Evolutionary conservation across 768 basidiomycete species (phyloP), one percentile per base, ranked within the genome.

Genomic region (Calocybe gangraenosa): DNA sequence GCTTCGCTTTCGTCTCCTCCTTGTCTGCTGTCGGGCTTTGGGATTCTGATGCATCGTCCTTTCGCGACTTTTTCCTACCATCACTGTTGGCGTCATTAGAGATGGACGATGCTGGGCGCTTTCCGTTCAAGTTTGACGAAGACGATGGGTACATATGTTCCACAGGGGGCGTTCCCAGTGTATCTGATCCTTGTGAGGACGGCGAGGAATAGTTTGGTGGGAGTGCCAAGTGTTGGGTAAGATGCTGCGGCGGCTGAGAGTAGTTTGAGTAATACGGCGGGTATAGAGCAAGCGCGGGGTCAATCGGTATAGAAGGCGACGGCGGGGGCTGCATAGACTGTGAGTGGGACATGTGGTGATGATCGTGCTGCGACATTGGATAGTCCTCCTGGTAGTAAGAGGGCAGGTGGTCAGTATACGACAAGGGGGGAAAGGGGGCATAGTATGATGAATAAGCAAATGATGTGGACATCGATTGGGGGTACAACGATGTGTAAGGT

Each of bases 131-230:
- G 50, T 79, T 75, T 11, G 67, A 64, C 5, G 71, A 65, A 2
- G 78, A 70, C 0, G 30, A n/a, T 35, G 77, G 68, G 50, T 74
- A 80, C 64, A 74, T 70, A 40, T 69, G 70, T 51, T 88, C 87
- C 4, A 78, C 76, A 2, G 82, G 84, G 0, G 86, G 85, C 0
- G 86, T 87, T 21, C 81, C 83, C 49, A 87, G 73, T 15, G 82
- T 74, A 54, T 89, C 85, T 8, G 88, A 90, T 51, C 78, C 85
- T 56, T 86, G 84, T 0, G 86, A 87, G 9, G 88, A 88, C 10
- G 88, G 87, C 0, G 88, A 87, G 3, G 87, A 83, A 49, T 85
- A 79, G 58, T 68, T 79, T 11, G 74, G 70, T 7, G 76, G 71
- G 32, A 84, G 61, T 8, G 76, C 63, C 30, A 83, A 70, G 49